These are phyloP conservation scores for Cryptococcus sp. DNA, from an alignment of 1,284 basidiomycete genomes.

Conservation along the genomic window DNA sequence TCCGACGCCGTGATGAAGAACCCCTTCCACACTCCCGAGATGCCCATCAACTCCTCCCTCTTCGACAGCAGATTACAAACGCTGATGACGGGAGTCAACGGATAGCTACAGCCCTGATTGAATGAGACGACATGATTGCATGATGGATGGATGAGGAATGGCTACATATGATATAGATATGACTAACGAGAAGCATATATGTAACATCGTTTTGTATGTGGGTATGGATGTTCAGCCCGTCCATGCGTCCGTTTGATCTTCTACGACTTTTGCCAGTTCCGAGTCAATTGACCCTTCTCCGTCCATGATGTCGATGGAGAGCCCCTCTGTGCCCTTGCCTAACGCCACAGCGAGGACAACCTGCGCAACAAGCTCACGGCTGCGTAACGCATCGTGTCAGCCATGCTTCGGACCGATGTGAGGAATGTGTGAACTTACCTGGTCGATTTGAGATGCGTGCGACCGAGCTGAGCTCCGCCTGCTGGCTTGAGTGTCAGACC, in stretches of 20 bases:
- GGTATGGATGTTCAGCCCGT: conserved; percentile 17
- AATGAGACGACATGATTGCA: not conserved
- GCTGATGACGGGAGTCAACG: conserved; percentile 45
- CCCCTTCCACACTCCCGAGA: conserved; percentile 97
- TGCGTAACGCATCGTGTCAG: conserved; percentile 9
- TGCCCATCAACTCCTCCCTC: conserved; percentile 90
- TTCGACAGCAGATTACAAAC: conserved; percentile 70
- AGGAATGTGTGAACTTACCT: conserved; percentile 54
- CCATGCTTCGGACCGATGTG: not conserved
- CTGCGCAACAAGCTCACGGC: conserved; percentile 66
- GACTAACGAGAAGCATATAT: too few species aligned
- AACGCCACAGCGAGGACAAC: conserved; percentile 61
- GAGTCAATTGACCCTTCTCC: conserved; percentile 61
- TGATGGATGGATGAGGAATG: too few species aligned
- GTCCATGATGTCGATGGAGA: conserved; percentile 66
- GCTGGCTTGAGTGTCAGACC: conserved; percentile 61
- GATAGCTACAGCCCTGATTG: not conserved
- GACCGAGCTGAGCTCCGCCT: conserved; percentile 62
- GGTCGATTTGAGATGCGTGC: conserved; percentile 59
- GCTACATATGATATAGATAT: too few species aligned
- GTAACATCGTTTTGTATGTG: too few species aligned
- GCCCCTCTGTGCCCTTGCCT: conserved; percentile 62
- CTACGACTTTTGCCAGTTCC: conserved; percentile 67
- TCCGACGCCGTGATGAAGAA: conserved; percentile 97
- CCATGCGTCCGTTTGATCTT: conserved; percentile 52